Evolutionary conservation across 129 eudicot species (phyloP).

Genomic region (Pittosporum tobira): DNA sequence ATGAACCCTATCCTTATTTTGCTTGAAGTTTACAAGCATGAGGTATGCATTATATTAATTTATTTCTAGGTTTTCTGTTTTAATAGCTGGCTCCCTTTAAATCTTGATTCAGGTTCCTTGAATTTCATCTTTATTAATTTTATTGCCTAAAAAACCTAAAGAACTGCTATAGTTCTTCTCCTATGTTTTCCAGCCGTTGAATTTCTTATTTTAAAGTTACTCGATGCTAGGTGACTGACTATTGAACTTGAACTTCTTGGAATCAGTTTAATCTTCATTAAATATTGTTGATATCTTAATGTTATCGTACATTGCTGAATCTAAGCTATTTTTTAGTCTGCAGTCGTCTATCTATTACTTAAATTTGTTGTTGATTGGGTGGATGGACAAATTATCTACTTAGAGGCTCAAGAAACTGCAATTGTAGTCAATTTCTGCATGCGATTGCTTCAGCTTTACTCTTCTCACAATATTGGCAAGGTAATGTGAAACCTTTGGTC

Average conservation of each 20-base stretch:
- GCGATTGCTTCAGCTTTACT: constrained; percentile 90
- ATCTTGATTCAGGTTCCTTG: background rate
- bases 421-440: constrained; percentile 69
- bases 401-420: constrained; percentile 90
- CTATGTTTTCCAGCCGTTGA: background rate
- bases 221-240: background rate
- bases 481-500: constrained; percentile 25
- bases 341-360: constrained; percentile 79
- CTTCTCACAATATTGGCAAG: constrained; percentile 96
- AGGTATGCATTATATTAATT: constrained; percentile 34
- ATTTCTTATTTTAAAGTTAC: background rate
- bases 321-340: constrained; percentile 40
- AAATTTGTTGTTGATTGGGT: constrained; percentile 92
- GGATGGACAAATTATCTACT: constrained; percentile 83
- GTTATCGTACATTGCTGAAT: constrained; percentile 20
- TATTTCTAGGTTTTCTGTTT: background rate
- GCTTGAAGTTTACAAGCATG: constrained; percentile 76
- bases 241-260: background rate
- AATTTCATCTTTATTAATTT: background rate
- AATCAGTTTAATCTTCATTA: background rate
- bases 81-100: constrained; percentile 6
- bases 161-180: background rate
- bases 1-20: constrained; percentile 63
- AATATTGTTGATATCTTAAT: background rate
- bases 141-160: background rate